Evolutionary conservation across 1,284 basidiomycete genomes (phyloP).

Genomic region (Farysia itapuensis): DNA sequence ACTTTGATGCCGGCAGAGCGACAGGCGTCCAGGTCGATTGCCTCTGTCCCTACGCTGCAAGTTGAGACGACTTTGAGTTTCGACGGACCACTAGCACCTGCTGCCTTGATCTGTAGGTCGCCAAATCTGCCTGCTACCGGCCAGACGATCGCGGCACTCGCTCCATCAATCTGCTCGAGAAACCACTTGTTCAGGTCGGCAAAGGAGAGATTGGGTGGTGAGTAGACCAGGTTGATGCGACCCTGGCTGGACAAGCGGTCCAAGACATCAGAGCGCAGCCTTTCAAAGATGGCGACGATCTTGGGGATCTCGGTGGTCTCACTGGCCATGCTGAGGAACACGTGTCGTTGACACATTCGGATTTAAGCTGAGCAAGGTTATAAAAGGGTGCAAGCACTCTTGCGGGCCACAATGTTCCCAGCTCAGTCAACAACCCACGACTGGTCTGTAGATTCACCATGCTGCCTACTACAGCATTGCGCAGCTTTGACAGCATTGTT

Average conservation of each 20-base stretch:
- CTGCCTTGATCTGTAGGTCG: conserved; percentile 4
- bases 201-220: conserved; percentile 3
- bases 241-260: conserved; percentile 1
- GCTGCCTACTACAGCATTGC: background rate
- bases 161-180: conserved; percentile 1
- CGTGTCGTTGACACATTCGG: no score
- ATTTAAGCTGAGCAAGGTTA: no score
- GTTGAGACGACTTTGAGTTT: conserved; percentile 10
- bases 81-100: background rate
- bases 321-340: background rate
- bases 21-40: conserved; percentile 9
- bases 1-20: conserved; percentile 7
- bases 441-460: no score
- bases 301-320: conserved; percentile 3
- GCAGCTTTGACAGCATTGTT: background rate
- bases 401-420: no score
- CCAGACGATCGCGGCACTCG: conserved; percentile 12
- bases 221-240: conserved; percentile 8
- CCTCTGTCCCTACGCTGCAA: conserved; percentile 13
- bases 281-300: conserved; percentile 16
- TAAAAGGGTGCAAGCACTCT: no score
- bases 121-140: conserved; percentile 11
- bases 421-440: no score
- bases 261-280: conserved; percentile 7
- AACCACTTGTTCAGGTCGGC: conserved; percentile 8